These are phyloP conservation scores for Solanum piurae DNA, from an alignment of 257 asterid species.

Conservation along the genomic window DNA sequence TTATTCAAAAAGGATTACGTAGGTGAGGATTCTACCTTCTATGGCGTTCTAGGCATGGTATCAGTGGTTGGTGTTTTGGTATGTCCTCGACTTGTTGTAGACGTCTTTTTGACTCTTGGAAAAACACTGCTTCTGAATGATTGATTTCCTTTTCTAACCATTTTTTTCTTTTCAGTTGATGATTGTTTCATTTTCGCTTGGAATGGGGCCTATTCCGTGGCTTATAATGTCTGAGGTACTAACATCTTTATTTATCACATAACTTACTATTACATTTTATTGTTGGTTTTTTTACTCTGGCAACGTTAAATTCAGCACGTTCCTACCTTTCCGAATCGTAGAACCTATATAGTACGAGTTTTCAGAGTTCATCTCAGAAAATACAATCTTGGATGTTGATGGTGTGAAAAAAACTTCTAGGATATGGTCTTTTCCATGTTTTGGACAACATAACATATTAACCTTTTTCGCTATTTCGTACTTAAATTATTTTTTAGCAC, in stretches of 20 bases:
- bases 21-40: conserved; percentile 33
- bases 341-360: background rate
- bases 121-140: background rate
- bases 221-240: conserved; percentile 93
- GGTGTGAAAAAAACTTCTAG: background rate
- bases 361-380: background rate
- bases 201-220: conserved; percentile 98
- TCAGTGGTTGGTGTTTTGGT: conserved; percentile 58
- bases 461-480: background rate
- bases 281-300: background rate
- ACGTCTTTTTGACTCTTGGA: background rate
- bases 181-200: conserved; percentile 75
- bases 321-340: background rate
- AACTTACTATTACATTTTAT: background rate
- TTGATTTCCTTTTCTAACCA: conserved; percentile 1
- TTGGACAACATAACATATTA: background rate
- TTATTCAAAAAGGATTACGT: too few species aligned
- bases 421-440: background rate
- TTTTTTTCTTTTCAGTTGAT: conserved; percentile 31
- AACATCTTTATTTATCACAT: background rate
- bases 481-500: background rate
- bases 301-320: background rate
- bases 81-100: conserved; percentile 6
- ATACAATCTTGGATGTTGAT: background rate
- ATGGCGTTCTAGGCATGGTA: conserved; percentile 46